phyloP scores from a whole-genome alignment of 2,329 filamentous ascomycete genomes.

The Elsinoe australis region DNA sequence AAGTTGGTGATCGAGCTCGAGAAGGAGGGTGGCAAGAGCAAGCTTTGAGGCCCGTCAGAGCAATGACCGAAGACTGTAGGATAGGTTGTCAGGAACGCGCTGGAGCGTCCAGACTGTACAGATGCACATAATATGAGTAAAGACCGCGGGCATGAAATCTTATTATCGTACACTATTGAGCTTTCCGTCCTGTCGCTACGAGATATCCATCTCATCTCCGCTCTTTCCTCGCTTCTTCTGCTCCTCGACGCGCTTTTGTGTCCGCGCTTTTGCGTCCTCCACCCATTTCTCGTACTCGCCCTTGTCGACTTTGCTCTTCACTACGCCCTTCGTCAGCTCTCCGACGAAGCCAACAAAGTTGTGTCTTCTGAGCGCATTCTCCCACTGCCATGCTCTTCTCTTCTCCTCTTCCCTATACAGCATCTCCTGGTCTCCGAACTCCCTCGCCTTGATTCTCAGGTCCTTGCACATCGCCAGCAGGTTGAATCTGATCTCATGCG shows the following conservation, averaged over 20 bases:
- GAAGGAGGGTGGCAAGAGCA: constrained; percentile 17
- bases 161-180: background rate
- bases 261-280: constrained; percentile 56
- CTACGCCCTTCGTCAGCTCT: constrained; percentile 80
- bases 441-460: constrained; percentile 64
- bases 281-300: constrained; percentile 67
- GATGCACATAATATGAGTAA: constrained; percentile 5
- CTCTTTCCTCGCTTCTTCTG: constrained; percentile 34
- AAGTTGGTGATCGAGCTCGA: constrained; percentile 68
- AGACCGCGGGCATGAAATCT: too few species aligned
- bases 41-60: background rate
- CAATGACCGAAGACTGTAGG: background rate
- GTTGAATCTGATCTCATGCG: constrained; percentile 89
- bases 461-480: constrained; percentile 87
- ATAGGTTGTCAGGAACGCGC: background rate
- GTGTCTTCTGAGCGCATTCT: constrained; percentile 83
- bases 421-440: constrained; percentile 74
- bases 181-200: constrained; percentile 20
- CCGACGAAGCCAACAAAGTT: constrained; percentile 96
- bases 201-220: constrained; percentile 35
- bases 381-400: constrained; percentile 81
- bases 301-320: constrained; percentile 61
- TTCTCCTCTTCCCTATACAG: constrained; percentile 75
- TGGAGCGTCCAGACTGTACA: constrained; percentile 8
- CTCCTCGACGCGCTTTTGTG: constrained; percentile 43